Percentiles rank a stretch among this genome's conserved stretches.
Conservation (phyloP, 192 early-diverging fungal species). For the Lobulomyces angularis region DNA sequence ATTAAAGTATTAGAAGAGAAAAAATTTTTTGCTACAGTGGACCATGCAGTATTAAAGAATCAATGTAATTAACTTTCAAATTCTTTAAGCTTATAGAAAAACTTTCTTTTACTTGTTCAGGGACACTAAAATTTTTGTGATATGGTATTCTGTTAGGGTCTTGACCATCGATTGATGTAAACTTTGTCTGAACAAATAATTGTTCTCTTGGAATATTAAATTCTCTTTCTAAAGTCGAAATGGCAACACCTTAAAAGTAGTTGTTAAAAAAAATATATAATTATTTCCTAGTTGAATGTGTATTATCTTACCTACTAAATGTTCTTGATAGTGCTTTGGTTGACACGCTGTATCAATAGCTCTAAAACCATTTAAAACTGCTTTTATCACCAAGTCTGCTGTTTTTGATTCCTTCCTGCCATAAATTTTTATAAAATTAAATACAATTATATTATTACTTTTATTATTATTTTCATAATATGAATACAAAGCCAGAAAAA, state of each 20-base stretch:
- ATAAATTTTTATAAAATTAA: too few relatives aligned
- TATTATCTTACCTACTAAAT: neutral
- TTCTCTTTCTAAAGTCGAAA: too few relatives aligned
- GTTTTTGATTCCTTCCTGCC: conserved; percentile 18
- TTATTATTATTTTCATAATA: too few relatives aligned
- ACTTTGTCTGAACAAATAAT: conserved; percentile 15
- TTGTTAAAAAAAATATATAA: too few relatives aligned
- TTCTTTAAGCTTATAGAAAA: conserved; percentile 7
- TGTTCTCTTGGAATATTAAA: neutral
- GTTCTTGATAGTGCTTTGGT: conserved; percentile 14
- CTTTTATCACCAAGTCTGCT: neutral
- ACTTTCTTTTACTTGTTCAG: conserved; percentile 10
- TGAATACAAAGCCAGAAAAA: too few relatives aligned
- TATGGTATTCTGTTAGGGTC: conserved; percentile 13
- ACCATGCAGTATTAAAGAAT: conserved; percentile 19
- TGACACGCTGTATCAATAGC: conserved; percentile 18
- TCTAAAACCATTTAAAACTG: conserved; percentile 10
- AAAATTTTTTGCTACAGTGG: conserved; percentile 6
- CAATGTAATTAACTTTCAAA: conserved; percentile 9
- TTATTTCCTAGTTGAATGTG: too few relatives aligned
- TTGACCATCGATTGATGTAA: conserved; percentile 14
- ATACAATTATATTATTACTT: too few relatives aligned
- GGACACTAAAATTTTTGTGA: conserved; percentile 1
- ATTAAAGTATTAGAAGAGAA: neutral
- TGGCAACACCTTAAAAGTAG: too few relatives aligned